Evolutionary conservation across 139 green algal species (phyloP).

Genomic region (Tetratostichococcus sp.): DNA sequence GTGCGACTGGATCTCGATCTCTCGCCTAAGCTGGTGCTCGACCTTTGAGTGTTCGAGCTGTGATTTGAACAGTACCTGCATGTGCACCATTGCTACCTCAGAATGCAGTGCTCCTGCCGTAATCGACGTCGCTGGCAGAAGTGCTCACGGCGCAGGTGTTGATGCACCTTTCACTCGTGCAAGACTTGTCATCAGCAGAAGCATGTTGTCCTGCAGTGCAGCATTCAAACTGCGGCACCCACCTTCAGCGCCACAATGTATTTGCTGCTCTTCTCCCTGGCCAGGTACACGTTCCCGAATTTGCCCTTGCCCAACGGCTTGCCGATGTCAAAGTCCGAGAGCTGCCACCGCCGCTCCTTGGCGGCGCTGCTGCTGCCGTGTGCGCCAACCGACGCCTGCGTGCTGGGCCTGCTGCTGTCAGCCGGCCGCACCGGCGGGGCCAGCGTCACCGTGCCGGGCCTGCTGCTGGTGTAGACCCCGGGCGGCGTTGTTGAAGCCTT

Average conservation of each 20-base stretch:
- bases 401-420: neutral
- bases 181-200: neutral
- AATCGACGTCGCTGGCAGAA: too few species aligned
- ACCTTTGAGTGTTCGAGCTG: constrained; percentile 93
- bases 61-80: constrained; percentile 92
- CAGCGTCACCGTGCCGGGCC: neutral
- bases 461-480: neutral
- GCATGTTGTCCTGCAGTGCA: neutral
- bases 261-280: constrained; percentile 84
- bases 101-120: too few species aligned
- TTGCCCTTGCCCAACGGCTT: constrained; percentile 93
- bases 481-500: neutral
- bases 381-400: neutral
- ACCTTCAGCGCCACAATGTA: constrained; percentile 98
- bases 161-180: neutral
- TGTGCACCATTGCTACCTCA: too few species aligned
- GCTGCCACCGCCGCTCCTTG: constrained; percentile 57
- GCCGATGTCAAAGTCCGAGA: constrained; percentile 97
- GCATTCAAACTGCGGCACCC: neutral
- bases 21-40: constrained; percentile 95
- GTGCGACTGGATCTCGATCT: constrained; percentile 99
- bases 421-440: neutral
- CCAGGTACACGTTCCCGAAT: constrained; percentile 99
- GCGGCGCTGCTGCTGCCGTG: neutral
- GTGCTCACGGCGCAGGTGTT: neutral